Conservation (phyloP, 2,329 filamentous ascomycete genomes). For the Scedosporium boydii region DNA sequence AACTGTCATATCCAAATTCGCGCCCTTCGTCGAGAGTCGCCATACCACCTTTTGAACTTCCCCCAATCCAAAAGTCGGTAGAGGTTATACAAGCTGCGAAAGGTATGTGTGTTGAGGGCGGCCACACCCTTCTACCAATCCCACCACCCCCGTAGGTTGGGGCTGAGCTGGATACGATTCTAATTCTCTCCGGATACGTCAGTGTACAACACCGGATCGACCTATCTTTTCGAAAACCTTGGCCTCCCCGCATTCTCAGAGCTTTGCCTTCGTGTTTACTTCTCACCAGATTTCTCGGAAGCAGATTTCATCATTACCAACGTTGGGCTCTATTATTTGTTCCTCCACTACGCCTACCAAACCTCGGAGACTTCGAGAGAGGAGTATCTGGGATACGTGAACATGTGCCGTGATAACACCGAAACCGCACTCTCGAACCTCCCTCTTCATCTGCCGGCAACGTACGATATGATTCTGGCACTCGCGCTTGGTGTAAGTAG, state of each 20-base stretch:
- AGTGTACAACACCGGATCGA: constrained; percentile 9
- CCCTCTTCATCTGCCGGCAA: constrained; percentile 22
- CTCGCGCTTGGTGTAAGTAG: constrained; percentile 13
- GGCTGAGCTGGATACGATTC: neutral
- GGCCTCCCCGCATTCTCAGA: constrained; percentile 20
- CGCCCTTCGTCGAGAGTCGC: constrained; percentile 1
- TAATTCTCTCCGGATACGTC: neutral
- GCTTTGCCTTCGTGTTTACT: constrained; percentile 23
- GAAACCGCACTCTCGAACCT: constrained; percentile 21
- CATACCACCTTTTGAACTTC: constrained; percentile 9
- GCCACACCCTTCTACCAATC: neutral
- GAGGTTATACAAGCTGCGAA: constrained; percentile 9
- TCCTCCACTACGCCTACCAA: constrained; percentile 13
- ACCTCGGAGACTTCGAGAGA: constrained; percentile 11
- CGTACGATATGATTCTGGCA: constrained; percentile 15
- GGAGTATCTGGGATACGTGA: constrained; percentile 14
- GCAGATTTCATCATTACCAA: constrained; percentile 24
- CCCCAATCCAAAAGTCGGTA: constrained; percentile 10
- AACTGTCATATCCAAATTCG: constrained; percentile 17
- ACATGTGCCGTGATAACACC: constrained; percentile 18
- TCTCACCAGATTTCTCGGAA: constrained; percentile 20
- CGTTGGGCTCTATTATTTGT: constrained; percentile 20
- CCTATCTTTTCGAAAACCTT: constrained; percentile 21
- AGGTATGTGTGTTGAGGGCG: constrained; percentile 1
- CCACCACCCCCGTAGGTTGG: neutral